phyloP scores from a whole-genome alignment of 768 basidiomycete species.

The Neoboletus magnificus region DNA sequence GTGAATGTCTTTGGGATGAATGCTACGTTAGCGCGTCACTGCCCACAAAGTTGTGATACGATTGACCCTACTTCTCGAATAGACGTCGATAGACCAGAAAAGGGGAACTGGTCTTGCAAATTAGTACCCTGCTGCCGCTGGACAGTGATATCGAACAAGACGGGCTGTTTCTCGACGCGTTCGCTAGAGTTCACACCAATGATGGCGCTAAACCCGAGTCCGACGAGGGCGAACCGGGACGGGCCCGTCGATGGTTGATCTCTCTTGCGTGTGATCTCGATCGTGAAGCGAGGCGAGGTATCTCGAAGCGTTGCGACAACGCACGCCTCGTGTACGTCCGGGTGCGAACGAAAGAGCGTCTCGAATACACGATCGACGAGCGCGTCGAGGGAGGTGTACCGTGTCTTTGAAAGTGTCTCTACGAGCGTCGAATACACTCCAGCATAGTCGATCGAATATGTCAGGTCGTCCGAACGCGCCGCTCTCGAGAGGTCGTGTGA shows the following conservation, averaged over 20 bases:
- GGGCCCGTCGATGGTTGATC: slow-evolving; percentile 15
- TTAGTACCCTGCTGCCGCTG: background rate
- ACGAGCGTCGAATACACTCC: slow-evolving; percentile 32
- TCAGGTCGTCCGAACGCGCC: slow-evolving; percentile 51
- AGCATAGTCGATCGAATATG: slow-evolving; percentile 64
- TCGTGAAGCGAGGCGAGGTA: slow-evolving; percentile 42
- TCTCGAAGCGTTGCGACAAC: slow-evolving; percentile 48
- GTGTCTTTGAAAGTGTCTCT: slow-evolving; percentile 18
- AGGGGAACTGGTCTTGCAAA: slow-evolving; percentile 6
- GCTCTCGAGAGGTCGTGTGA: slow-evolving; percentile 47
- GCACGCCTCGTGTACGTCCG: slow-evolving; percentile 34
- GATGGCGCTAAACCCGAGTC: slow-evolving; percentile 50
- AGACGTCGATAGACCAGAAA: slow-evolving; percentile 31
- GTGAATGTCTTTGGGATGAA: slow-evolving; percentile 41
- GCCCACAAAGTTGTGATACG: background rate
- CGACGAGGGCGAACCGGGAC: slow-evolving; percentile 28
- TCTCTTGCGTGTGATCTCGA: slow-evolving; percentile 37
- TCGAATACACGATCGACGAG: slow-evolving; percentile 42
- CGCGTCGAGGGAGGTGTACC: slow-evolving; percentile 44
- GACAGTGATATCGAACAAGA: slow-evolving; percentile 50
- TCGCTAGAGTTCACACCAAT: slow-evolving; percentile 71
- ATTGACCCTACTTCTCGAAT: slow-evolving; percentile 15
- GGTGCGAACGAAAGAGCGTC: slow-evolving; percentile 35
- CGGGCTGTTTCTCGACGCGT: slow-evolving; percentile 57
- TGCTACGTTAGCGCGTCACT: background rate